These are phyloP conservation scores for Lipomyces chichibuensis DNA, from an alignment of 805 yeast species.

Conservation along the genomic window DNA sequence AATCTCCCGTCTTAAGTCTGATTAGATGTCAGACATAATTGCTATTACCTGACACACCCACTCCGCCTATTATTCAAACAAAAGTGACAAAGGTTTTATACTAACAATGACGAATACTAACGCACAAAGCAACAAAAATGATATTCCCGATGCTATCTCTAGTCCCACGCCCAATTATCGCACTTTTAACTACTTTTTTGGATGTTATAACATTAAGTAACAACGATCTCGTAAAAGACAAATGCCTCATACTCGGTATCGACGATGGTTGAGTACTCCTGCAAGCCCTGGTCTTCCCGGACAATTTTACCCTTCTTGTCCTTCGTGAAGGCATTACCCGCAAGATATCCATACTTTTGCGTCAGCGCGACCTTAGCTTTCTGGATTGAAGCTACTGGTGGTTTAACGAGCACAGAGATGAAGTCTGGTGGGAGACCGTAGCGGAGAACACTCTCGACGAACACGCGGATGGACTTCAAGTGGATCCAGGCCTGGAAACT, in stretches of 20 bases:
- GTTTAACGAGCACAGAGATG: slow-evolving; percentile 52
- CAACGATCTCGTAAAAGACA: slow-evolving; percentile 68
- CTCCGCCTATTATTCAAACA: background rate
- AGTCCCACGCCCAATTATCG: background rate
- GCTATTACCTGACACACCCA: background rate
- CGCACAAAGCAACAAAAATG: background rate
- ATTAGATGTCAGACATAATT: background rate
- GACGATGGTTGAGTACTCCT: slow-evolving; percentile 88
- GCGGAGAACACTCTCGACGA: slow-evolving; percentile 90
- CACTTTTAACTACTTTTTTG: background rate
- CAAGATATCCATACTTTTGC: slow-evolving; percentile 80
- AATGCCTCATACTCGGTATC: slow-evolving; percentile 97
- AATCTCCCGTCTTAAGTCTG: background rate
- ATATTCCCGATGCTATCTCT: background rate
- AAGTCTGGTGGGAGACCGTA: slow-evolving; percentile 97
- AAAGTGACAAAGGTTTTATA: background rate
- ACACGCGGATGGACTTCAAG: slow-evolving; percentile 80
- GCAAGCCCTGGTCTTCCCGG: slow-evolving; percentile 63
- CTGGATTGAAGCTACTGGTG: slow-evolving; percentile 49
- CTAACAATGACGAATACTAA: background rate
- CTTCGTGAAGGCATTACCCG: slow-evolving; percentile 80
- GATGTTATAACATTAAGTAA: slow-evolving; percentile 15
- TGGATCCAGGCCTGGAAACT: slow-evolving; percentile 87
- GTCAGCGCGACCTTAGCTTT: slow-evolving; percentile 72
- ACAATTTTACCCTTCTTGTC: slow-evolving; percentile 68